A percentile compares a stretch with the other conserved stretches of the same genome.
These are phyloP conservation scores for Rhodamnia rubescens DNA, from an alignment of 345 rosid genomes.

Conservation along the genomic window DNA sequence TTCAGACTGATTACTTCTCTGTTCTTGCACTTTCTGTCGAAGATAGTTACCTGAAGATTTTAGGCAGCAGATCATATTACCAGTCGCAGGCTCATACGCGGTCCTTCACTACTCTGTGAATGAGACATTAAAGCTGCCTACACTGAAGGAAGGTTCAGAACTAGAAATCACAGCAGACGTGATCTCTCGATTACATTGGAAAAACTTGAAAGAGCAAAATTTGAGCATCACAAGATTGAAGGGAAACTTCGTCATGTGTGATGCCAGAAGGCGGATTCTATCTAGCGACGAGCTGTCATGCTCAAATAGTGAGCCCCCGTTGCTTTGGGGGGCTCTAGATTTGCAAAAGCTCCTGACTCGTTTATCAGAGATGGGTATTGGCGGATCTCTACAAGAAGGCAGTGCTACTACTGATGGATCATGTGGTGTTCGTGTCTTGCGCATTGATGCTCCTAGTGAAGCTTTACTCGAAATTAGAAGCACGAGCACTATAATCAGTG, in stretches of 20 bases:
- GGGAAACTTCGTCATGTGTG: slow-evolving; percentile 41
- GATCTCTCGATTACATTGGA: slow-evolving; percentile 39
- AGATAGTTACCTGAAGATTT: slow-evolving; percentile 53
- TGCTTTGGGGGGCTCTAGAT: slow-evolving; percentile 48
- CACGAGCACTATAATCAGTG: slow-evolving; percentile 26
- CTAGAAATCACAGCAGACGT: slow-evolving; percentile 48
- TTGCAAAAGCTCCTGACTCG: slow-evolving; percentile 27
- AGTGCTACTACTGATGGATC: slow-evolving; percentile 15
- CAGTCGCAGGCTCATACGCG: slow-evolving; percentile 12
- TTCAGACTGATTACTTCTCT: background rate
- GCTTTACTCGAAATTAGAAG: slow-evolving; percentile 34
- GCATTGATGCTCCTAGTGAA: slow-evolving; percentile 25
- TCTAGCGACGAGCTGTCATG: slow-evolving; percentile 12
- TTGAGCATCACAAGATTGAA: slow-evolving; percentile 40
- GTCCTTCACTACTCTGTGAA: slow-evolving; percentile 34
- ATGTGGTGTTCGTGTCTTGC: slow-evolving; percentile 7
- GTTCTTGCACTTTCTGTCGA: background rate
- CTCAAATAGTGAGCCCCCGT: slow-evolving; percentile 10
- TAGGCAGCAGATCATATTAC: slow-evolving; percentile 16
- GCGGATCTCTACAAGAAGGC: slow-evolving; percentile 26
- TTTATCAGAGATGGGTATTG: slow-evolving; percentile 41
- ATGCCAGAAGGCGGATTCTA: slow-evolving; percentile 35
- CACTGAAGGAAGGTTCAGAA: slow-evolving; percentile 13
- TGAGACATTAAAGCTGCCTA: slow-evolving; percentile 32
- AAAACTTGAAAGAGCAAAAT: slow-evolving; percentile 19